Evolutionary conservation across 176 grass and related monocot genomes (phyloP).

Genomic region (Coix lacrymajobi): DNA sequence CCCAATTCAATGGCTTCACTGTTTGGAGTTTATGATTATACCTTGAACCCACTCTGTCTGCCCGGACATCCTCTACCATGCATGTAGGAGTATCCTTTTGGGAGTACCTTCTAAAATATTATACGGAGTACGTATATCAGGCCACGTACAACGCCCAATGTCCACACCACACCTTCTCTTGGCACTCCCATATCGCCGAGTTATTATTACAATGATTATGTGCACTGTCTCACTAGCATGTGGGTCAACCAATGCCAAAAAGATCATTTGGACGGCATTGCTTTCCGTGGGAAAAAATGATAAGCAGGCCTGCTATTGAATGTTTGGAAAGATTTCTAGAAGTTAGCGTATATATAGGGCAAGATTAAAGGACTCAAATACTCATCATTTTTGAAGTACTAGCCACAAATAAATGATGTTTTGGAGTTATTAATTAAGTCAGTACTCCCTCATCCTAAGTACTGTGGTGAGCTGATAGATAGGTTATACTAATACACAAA

Average conservation of each 20-base stretch:
- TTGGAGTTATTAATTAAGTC: too few species aligned
- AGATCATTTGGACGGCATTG: not conserved
- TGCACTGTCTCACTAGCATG: not conserved
- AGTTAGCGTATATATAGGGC: not conserved
- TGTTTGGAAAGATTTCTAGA: not conserved
- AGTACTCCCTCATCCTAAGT: too few species aligned
- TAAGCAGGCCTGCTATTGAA: not conserved
- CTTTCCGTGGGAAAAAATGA: not conserved
- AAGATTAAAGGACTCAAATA: not conserved
- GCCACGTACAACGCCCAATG: not conserved
- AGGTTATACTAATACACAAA: too few species aligned
- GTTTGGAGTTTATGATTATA: constrained; percentile 70
- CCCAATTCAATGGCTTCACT: constrained; percentile 73
- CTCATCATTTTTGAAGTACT: too few species aligned
- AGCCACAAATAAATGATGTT: too few species aligned
- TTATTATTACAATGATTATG: not conserved
- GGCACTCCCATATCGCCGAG: not conserved
- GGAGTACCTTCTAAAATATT: not conserved
- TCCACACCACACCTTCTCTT: not conserved
- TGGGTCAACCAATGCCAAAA: not conserved
- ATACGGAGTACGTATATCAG: not conserved
- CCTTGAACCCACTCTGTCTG: constrained; percentile 77
- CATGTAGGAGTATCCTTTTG: not conserved
- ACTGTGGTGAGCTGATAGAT: too few species aligned
- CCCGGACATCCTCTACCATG: not conserved